Evolutionary conservation across 1,284 basidiomycete species (phyloP).

Genomic region (Polyporus tsugae): DNA sequence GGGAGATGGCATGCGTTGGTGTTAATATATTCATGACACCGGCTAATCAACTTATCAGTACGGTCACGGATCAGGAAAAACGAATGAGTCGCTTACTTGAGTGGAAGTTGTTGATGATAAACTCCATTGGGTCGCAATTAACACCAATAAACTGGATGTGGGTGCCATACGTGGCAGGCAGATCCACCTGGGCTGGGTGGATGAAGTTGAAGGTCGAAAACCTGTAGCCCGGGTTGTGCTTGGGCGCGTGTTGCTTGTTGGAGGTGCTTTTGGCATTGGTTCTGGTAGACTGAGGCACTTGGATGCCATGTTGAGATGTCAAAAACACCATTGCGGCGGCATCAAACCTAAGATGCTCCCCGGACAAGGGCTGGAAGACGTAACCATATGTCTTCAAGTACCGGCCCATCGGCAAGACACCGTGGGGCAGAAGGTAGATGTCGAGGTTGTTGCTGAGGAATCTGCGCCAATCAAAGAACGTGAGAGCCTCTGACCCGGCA

Average conservation of each 20-base stretch:
- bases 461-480: background rate
- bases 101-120: background rate
- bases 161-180: too few species aligned
- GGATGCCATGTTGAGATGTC: too few species aligned
- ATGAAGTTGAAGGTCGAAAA: background rate
- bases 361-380: background rate
- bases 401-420: background rate
- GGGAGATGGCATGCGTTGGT: background rate
- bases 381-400: background rate
- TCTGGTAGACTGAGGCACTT: too few species aligned
- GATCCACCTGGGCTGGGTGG: too few species aligned
- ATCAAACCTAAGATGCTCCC: background rate
- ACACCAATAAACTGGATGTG: background rate
- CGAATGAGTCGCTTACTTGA: background rate
- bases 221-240: too few species aligned
- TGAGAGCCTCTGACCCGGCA: background rate
- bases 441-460: background rate
- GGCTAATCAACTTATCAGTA: background rate
- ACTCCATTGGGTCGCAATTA: background rate
- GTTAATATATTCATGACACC: background rate
- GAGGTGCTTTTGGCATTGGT: too few species aligned
- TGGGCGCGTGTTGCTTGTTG: too few species aligned
- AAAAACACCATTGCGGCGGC: background rate
- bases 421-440: background rate
- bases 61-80: background rate